Conservation (phyloP, 2,329 filamentous ascomycete genomes). For the Fusarium oxysporum region DNA sequence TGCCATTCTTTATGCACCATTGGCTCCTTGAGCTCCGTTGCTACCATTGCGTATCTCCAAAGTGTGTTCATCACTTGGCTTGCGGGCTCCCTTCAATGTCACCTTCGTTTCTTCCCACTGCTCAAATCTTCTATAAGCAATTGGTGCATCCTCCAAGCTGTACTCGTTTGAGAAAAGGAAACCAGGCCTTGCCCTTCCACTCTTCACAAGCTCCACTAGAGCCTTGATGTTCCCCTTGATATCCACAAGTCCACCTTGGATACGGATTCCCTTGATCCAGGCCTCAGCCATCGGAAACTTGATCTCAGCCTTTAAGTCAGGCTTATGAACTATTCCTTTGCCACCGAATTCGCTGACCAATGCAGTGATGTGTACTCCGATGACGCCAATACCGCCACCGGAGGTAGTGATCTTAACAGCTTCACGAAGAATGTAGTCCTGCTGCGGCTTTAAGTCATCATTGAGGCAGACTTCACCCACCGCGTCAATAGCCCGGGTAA, state of each 20-base stretch:
- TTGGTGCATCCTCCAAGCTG: conserved; percentile 1
- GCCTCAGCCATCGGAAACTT: not conserved
- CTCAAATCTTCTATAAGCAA: not conserved
- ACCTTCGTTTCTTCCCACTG: conserved; percentile 11
- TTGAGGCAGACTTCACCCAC: conserved; percentile 19
- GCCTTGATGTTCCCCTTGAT: conserved; percentile 2
- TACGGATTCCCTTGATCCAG: not conserved
- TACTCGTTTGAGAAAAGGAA: conserved; percentile 24
- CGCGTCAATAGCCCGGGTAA: conserved; percentile 15
- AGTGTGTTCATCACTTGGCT: not conserved
- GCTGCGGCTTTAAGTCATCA: conserved; percentile 11
- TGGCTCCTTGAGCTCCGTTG: not conserved
- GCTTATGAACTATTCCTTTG: not conserved
- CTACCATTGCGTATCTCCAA: not conserved
- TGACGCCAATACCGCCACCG: conserved; percentile 9
- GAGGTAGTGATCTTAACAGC: conserved; percentile 5
- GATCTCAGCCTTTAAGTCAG: not conserved
- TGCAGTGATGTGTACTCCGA: not conserved
- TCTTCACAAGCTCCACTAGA: conserved; percentile 8
- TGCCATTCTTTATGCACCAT: not conserved
- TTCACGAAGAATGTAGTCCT: conserved; percentile 7
- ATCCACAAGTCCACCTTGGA: conserved; percentile 9
- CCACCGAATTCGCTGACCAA: not conserved
- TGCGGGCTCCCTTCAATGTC: conserved; percentile 1
- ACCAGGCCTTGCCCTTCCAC: not conserved